Evolutionary conservation across 345 rosid species (phyloP).

Genomic region (Anastatica hierochuntica): DNA sequence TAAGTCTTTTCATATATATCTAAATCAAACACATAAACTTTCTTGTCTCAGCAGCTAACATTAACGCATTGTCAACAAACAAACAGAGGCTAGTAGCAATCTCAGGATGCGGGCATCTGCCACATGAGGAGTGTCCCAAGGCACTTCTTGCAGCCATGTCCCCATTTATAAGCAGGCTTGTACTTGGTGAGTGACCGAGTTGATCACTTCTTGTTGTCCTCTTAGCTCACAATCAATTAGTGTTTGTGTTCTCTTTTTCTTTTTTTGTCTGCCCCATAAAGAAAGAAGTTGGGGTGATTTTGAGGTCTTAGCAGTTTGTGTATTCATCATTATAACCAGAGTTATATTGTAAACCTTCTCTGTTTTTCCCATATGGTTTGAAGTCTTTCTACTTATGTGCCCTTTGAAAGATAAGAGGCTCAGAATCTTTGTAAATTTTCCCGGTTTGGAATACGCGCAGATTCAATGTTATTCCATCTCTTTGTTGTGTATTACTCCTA

Average conservation of each 20-base stretch:
- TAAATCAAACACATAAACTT: neutral
- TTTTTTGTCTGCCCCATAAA: slow-evolving; percentile 10
- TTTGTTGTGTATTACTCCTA: neutral
- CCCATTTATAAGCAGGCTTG: slow-evolving; percentile 70
- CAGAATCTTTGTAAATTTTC: neutral
- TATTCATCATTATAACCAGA: slow-evolving; percentile 15
- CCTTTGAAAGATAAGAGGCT: neutral
- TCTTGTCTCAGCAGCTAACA: slow-evolving; percentile 3
- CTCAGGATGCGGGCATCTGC: slow-evolving; percentile 96
- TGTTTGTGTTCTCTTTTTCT: no score
- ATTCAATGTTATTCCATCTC: neutral
- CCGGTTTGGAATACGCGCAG: neutral
- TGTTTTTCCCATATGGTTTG: slow-evolving; percentile 9
- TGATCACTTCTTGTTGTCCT: slow-evolving; percentile 22
- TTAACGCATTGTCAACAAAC: slow-evolving; percentile 15
- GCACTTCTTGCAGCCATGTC: slow-evolving; percentile 75
- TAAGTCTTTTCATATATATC: slow-evolving; percentile 34
- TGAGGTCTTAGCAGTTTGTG: slow-evolving; percentile 8
- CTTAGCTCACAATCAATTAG: slow-evolving; percentile 22
- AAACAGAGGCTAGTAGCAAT: slow-evolving; percentile 89
- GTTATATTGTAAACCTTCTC: slow-evolving; percentile 8
- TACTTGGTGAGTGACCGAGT: slow-evolving; percentile 35
- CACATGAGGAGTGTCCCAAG: slow-evolving; percentile 95
- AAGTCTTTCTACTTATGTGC: neutral
- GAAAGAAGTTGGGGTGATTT: slow-evolving; percentile 18